Conservation (phyloP, 345 rosid species). For the Barbarea vulgaris region DNA sequence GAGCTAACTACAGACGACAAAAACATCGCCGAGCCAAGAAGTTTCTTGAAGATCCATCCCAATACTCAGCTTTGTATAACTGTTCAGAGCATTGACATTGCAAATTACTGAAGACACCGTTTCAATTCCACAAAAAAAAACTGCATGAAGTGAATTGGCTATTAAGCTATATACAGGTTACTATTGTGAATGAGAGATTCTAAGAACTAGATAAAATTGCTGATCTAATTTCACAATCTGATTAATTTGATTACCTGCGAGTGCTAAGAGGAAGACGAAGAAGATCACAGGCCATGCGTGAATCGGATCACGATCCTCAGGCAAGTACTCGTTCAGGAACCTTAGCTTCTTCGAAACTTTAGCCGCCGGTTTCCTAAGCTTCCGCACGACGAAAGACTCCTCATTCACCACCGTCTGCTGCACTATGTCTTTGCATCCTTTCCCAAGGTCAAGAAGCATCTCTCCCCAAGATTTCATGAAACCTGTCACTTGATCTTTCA, state of each 20-base stretch:
- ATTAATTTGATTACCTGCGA: conserved; percentile 53
- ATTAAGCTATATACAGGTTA: background rate
- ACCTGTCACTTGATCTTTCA: conserved; percentile 72
- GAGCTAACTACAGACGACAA: background rate
- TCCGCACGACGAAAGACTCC: conserved; percentile 71
- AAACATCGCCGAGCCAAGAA: background rate
- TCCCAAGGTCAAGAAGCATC: conserved; percentile 75
- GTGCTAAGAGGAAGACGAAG: conserved; percentile 68
- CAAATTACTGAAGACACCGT: background rate
- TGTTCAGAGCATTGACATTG: background rate
- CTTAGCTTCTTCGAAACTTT: conserved; percentile 60
- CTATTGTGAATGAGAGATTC: background rate
- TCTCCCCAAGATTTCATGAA: conserved; percentile 86
- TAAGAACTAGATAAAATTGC: background rate
- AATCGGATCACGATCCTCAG: conserved; percentile 93
- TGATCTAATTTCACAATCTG: background rate
- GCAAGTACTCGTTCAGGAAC: conserved; percentile 82
- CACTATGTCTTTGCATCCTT: conserved; percentile 69
- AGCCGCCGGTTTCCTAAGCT: conserved; percentile 69
- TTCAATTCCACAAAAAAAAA: background rate
- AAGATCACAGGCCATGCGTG: conserved; percentile 87
- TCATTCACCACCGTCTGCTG: conserved; percentile 67
- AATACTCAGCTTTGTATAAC: background rate
- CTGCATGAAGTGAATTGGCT: background rate
- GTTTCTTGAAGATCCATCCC: background rate